phyloP scores from a whole-genome alignment of 225 moss, liverwort and hornwort genomes.

The Anthoceros angustus region DNA sequence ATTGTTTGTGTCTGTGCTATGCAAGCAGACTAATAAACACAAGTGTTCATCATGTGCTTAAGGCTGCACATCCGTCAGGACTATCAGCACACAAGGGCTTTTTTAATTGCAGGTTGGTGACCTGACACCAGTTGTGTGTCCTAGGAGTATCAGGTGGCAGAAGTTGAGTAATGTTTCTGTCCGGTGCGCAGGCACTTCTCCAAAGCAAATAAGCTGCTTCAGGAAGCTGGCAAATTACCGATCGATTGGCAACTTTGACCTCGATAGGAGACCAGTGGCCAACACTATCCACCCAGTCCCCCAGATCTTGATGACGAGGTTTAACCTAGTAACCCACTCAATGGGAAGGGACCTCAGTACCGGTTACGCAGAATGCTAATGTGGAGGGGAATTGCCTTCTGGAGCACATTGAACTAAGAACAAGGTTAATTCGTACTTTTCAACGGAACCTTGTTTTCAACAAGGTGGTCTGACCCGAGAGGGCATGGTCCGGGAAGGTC shows the following conservation, averaged over 20 bases:
- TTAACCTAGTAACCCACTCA: too few species aligned
- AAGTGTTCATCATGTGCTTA: conserved; percentile 58
- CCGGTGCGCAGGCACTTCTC: conserved; percentile 67
- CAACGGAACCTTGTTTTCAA: too few species aligned
- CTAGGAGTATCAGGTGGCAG: background rate
- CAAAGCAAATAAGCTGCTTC: conserved; percentile 62
- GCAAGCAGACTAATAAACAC: conserved; percentile 50
- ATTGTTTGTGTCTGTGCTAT: background rate
- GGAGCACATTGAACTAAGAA: too few species aligned
- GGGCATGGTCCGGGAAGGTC: too few species aligned
- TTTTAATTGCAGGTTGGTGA: conserved; percentile 63
- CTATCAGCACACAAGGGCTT: conserved; percentile 84
- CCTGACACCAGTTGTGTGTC: background rate
- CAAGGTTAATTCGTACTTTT: too few species aligned
- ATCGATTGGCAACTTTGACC: conserved; percentile 80
- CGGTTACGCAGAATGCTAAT: too few species aligned
- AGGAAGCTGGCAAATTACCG: conserved; percentile 65
- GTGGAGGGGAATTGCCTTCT: too few species aligned
- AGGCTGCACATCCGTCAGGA: conserved; percentile 82
- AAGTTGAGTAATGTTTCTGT: background rate
- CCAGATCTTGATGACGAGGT: too few species aligned
- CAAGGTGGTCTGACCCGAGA: too few species aligned
- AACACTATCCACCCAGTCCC: too few species aligned
- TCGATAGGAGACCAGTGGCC: background rate
- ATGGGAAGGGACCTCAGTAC: too few species aligned